Evolutionary conservation across 2,329 filamentous ascomycete genomes (phyloP).

Genomic region (Alternaria postmessia): DNA sequence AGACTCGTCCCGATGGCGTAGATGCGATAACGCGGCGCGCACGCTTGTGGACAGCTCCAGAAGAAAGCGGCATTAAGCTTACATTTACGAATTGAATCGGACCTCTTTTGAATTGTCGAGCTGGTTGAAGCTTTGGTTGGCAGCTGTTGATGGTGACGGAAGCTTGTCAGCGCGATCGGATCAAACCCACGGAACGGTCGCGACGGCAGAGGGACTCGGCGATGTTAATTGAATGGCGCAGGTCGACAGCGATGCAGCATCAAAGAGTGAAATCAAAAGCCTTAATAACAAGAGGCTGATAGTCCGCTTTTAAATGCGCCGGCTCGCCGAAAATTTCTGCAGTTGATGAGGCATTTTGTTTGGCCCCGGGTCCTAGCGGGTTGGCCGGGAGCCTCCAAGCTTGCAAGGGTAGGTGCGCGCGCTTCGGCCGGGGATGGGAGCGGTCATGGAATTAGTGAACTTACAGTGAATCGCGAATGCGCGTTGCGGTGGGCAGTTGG

Average conservation of each 20-base stretch:
- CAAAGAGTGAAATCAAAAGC: slow-evolving; percentile 28
- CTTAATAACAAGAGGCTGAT: slow-evolving; percentile 27
- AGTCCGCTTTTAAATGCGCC: slow-evolving; percentile 42
- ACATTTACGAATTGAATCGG: slow-evolving; percentile 43
- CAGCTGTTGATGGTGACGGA: slow-evolving; percentile 32
- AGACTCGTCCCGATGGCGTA: slow-evolving; percentile 16
- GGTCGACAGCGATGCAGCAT: slow-evolving; percentile 41
- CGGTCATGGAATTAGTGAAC: slow-evolving; percentile 23
- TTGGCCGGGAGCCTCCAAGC: slow-evolving; percentile 33
- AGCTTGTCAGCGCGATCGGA: slow-evolving; percentile 44
- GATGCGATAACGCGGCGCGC: slow-evolving; percentile 16
- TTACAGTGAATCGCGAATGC: slow-evolving; percentile 35
- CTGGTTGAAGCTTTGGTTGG: slow-evolving; percentile 21
- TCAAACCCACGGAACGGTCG: slow-evolving; percentile 34
- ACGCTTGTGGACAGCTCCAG: slow-evolving; percentile 26
- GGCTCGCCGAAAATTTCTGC: slow-evolving; percentile 46
- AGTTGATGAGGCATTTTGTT: slow-evolving; percentile 49
- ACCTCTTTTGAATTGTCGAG: slow-evolving; percentile 24
- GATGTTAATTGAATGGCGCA: slow-evolving; percentile 25
- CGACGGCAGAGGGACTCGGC: slow-evolving; percentile 35
- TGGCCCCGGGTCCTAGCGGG: slow-evolving; percentile 42
- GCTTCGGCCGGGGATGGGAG: slow-evolving; percentile 32
- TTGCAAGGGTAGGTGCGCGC: slow-evolving; percentile 30
- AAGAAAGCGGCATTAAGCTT: slow-evolving; percentile 30
- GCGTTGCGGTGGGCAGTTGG: slow-evolving; percentile 16